These are phyloP conservation scores for Rhynchosporium secalis DNA, from an alignment of 2,329 filamentous ascomycete genomes.

Conservation along the genomic window DNA sequence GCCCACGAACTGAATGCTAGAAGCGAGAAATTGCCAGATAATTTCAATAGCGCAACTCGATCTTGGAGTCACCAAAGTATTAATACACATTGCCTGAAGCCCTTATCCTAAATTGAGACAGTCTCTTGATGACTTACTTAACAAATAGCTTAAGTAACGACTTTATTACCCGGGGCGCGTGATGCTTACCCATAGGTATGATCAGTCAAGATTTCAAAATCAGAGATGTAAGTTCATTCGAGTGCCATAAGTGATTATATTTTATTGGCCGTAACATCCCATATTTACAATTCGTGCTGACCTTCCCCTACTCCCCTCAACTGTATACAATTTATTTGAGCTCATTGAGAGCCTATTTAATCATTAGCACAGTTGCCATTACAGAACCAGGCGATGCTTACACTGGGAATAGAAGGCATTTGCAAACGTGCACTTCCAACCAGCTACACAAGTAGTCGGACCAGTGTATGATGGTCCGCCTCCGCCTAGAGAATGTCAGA, in stretches of 20 bases:
- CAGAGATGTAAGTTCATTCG: neutral
- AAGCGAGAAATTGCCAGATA: too few species aligned
- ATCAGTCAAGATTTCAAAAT: neutral
- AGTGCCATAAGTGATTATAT: neutral
- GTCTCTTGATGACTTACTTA: too few species aligned
- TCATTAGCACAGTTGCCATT: neutral
- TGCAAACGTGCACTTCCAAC: slow-evolving; percentile 24
- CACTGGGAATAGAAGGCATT: slow-evolving; percentile 29
- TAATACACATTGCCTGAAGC: too few species aligned
- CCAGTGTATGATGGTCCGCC: slow-evolving; percentile 23
- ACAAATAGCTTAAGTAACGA: too few species aligned
- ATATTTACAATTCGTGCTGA: neutral
- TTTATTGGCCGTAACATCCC: neutral
- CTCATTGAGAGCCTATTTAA: neutral
- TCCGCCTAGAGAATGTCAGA: slow-evolving; percentile 16
- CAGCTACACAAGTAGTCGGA: slow-evolving; percentile 24
- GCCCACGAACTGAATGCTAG: too few species aligned
- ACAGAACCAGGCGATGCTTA: neutral
- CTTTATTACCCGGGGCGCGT: too few species aligned
- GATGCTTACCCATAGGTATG: too few species aligned
- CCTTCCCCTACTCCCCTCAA: neutral
- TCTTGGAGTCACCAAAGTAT: too few species aligned
- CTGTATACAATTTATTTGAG: neutral
- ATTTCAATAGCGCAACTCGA: too few species aligned
- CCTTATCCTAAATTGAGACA: too few species aligned